Evolutionary conservation across 345 rosid species (phyloP).

Genomic region (Gossypium ekmanianum): DNA sequence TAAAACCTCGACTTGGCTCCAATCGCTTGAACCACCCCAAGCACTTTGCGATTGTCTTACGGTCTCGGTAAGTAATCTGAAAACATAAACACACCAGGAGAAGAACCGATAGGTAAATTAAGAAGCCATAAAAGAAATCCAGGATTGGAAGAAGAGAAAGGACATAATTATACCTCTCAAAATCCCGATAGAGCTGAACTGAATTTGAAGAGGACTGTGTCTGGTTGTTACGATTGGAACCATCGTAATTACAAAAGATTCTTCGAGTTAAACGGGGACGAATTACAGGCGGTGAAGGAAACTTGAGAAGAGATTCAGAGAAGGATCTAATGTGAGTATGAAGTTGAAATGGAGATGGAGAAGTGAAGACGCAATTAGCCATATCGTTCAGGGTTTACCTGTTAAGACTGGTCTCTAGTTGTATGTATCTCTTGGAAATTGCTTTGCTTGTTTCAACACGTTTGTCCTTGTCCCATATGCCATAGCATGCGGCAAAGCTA

Average conservation of each 20-base stretch:
- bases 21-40: constrained; percentile 54
- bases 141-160: neutral
- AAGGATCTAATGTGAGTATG: neutral
- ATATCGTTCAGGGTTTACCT: neutral
- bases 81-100: constrained; percentile 5
- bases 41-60: constrained; percentile 65
- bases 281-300: neutral
- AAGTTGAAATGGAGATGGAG: neutral
- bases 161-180: constrained; percentile 62
- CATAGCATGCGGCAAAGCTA: too few relatives aligned
- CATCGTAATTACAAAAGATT: constrained; percentile 40
- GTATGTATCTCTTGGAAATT: too few relatives aligned
- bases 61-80: constrained; percentile 80
- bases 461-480: too few relatives aligned
- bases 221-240: constrained; percentile 28
- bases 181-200: constrained; percentile 70
- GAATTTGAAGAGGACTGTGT: constrained; percentile 43
- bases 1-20: constrained; percentile 77
- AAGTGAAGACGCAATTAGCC: constrained; percentile 3
- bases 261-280: neutral
- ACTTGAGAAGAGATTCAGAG: neutral
- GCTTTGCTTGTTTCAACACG: neutral
- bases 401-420: neutral
- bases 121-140: neutral
- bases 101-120: neutral